Evolutionary conservation across 495 filamentous ascomycete genomes (phyloP).

Genomic region (Podospora fimiseda): DNA sequence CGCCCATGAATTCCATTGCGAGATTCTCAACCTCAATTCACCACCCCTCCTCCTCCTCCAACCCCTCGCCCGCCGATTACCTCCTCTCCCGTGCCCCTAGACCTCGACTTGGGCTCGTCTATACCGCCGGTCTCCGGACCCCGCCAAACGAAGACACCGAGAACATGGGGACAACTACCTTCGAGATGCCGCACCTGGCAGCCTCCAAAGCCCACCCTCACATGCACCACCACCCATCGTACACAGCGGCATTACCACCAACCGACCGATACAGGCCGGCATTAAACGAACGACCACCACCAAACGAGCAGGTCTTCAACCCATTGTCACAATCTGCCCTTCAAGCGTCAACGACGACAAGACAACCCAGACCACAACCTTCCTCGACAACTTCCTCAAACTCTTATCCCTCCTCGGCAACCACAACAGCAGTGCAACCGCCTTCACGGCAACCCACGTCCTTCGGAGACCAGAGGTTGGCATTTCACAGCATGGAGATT

Average conservation of each 20-base stretch:
- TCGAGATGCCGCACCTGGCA: conserved; percentile 37
- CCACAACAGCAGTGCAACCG: conserved; percentile 14
- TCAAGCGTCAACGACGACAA: background rate
- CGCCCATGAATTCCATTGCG: conserved; percentile 20
- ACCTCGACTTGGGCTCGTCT: background rate
- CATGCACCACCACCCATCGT: conserved; percentile 28
- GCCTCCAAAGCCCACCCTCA: conserved; percentile 34
- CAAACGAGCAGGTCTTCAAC: conserved; percentile 25
- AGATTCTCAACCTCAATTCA: conserved; percentile 7
- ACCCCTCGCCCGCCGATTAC: background rate
- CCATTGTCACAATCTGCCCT: conserved; percentile 13
- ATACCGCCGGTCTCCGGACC: conserved; percentile 38
- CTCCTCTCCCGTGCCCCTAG: background rate
- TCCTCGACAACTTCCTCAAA: background rate
- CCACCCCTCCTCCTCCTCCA: conserved; percentile 4
- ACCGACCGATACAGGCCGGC: conserved; percentile 19
- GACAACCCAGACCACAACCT: background rate
- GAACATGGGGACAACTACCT: conserved; percentile 39
- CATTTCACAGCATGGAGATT: conserved; percentile 59
- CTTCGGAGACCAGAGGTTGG: conserved; percentile 39
- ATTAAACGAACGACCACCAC: conserved; percentile 22
- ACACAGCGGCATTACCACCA: conserved; percentile 20
- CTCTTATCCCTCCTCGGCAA: background rate
- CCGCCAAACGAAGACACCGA: conserved; percentile 42
- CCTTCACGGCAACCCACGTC: conserved; percentile 30